A percentile compares a stretch with the other conserved stretches of the same genome.
Conservation (phyloP, 441 rosid species). For the Rhodomyrtus psidioides region DNA sequence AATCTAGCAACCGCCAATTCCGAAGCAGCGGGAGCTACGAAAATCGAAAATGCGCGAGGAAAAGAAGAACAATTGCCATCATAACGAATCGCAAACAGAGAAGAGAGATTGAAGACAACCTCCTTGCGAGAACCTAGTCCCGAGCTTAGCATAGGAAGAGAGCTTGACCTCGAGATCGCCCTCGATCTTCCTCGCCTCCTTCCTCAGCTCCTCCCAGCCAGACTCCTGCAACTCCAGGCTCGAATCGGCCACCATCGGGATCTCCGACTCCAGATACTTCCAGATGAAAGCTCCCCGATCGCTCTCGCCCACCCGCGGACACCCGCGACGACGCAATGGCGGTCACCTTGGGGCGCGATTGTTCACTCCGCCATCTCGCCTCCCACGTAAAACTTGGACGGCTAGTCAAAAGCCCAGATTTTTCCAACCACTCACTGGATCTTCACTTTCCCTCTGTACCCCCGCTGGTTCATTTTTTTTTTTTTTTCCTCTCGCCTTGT, state of each 20-base stretch:
- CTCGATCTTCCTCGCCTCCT: constrained; percentile 87
- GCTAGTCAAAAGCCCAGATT: background rate
- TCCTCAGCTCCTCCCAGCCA: constrained; percentile 94
- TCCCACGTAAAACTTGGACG: background rate
- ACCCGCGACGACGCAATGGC: background rate
- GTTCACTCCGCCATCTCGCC: background rate
- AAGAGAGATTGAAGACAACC: constrained; percentile 27
- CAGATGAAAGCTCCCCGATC: constrained; percentile 5
- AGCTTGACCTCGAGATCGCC: constrained; percentile 96
- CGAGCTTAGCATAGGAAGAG: constrained; percentile 93
- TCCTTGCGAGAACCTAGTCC: constrained; percentile 79
- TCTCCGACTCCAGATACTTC: background rate
- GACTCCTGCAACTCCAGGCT: constrained; percentile 83
- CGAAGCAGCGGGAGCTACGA: background rate
- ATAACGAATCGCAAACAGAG: background rate
- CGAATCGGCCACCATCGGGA: constrained; percentile 38
- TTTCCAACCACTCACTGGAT: background rate
- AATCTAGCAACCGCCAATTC: background rate
- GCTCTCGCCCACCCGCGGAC: background rate
- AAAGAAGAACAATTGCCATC: background rate
- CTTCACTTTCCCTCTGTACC: background rate
- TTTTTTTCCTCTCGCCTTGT: background rate
- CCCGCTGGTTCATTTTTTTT: background rate
- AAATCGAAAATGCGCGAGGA: background rate
- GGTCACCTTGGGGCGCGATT: background rate